Base-by-base conservation (phyloP, 2,329 filamentous ascomycete species). In the Aspergillus ibericus region DNA sequence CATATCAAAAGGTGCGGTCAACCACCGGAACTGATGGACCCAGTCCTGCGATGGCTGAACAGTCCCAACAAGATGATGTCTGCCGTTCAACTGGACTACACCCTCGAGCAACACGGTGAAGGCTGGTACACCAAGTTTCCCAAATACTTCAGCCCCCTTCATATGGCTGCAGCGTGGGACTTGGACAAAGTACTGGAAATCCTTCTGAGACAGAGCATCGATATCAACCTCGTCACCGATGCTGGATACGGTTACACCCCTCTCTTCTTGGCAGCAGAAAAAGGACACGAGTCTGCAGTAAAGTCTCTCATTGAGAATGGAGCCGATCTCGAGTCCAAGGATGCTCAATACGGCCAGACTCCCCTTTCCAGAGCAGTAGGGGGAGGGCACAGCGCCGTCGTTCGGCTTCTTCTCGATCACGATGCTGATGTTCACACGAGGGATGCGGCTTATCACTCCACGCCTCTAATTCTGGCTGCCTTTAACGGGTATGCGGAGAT, bases 271-370 rank as follows among this genome's bases (percentile, higher is more conserved):
- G 55, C 55, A 13, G 49, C 55, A 5, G 38, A 4, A 2, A 20
- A 56, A 20, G 56, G 59, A 12, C 42, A 59, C 35, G 10, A 20
- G 25, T 13, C 38, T 9, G 32, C 50, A 5, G 40, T 59, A 13
- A 18, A 34, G 20, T 34, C 47, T 4, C 27, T 57, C 6, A 15
- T 56, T 10, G 42, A 47, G 2, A 29, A 38, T 9, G 42, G 36
- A 13, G 49, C 49, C 6, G 32, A 53, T 22, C 7, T 36, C 2
- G 22, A 35, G 29, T 32, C 13, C 50, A 18, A 16, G 16, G 48
- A 58, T 44, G 4, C n/a, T 16, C 36, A 48, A 8, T n/a, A 25
- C 15, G 40, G 53, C 9, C 53, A 46, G n/a, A 55, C 40, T 10
- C 40, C 53, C 4, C 42, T 48, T 9, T 36, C 42, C 10, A 35